phyloP scores from a whole-genome alignment of 371 early-diverging fungal species.

The Blakeslea trispora region DNA sequence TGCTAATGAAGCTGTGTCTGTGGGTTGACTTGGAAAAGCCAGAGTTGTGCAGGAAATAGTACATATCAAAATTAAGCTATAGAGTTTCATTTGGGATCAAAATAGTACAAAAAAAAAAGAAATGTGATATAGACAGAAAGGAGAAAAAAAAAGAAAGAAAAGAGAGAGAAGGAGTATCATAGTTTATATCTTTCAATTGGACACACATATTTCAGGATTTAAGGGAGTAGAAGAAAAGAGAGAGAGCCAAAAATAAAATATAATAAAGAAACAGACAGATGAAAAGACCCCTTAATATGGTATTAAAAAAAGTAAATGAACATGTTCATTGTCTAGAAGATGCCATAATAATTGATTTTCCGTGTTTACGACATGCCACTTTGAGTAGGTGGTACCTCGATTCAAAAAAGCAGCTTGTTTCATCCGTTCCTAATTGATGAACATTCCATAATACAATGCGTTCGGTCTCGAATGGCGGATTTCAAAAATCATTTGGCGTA shows the following conservation, averaged over 20 bases:
- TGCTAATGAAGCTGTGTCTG: neutral
- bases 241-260: neutral
- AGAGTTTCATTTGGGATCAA: neutral
- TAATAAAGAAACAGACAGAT: no score
- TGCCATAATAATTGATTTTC: conserved; percentile 45
- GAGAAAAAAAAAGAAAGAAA: neutral
- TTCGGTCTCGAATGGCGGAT: no score
- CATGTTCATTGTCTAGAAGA: conserved; percentile 10
- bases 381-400: conserved; percentile 31
- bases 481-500: no score
- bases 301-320: no score
- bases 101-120: no score
- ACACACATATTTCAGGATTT: neutral
- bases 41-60: neutral
- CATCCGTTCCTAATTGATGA: conserved; percentile 36
- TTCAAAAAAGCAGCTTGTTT: conserved; percentile 27
- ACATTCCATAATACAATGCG: conserved; percentile 44
- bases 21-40: neutral
- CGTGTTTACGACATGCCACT: conserved; percentile 36
- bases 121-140: neutral
- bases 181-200: no score
- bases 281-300: no score
- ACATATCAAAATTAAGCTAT: neutral
- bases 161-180: neutral
- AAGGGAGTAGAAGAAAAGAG: neutral